Evolutionary conservation across 805 yeast species (phyloP).

Genomic region (Candida takata): DNA sequence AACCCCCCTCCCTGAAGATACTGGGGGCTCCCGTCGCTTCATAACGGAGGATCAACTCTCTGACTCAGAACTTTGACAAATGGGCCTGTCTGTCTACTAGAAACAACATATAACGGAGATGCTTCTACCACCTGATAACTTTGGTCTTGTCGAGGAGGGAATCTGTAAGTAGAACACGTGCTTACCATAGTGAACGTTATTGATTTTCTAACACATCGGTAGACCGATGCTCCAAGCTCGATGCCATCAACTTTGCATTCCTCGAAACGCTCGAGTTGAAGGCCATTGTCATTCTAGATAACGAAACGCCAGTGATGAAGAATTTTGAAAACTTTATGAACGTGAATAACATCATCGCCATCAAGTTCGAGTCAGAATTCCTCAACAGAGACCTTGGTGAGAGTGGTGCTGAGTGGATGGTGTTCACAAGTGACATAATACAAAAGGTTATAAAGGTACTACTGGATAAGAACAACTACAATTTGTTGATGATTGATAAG

Average conservation of each 20-base stretch:
- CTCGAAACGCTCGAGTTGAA: constrained; percentile 63
- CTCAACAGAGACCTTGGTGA: constrained; percentile 21
- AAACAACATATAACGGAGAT: constrained; percentile 34
- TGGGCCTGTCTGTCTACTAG: too few species aligned
- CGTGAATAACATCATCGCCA: constrained; percentile 44
- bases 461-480: constrained; percentile 55
- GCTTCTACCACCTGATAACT: constrained; percentile 91
- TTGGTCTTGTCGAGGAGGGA: constrained; percentile 86
- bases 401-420: constrained; percentile 49
- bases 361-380: constrained; percentile 27
- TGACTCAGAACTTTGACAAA: too few species aligned
- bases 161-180: constrained; percentile 48
- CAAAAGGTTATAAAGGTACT: constrained; percentile 59
- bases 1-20: too few species aligned
- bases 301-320: constrained; percentile 71
- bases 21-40: too few species aligned
- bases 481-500: constrained; percentile 69
- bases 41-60: too few species aligned
- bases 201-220: neutral
- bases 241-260: constrained; percentile 71
- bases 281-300: constrained; percentile 69
- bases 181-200: neutral
- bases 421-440: constrained; percentile 58
- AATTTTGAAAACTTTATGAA: constrained; percentile 60
- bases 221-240: constrained; percentile 73